phyloP scores from a whole-genome alignment of 306 rosid genomes.

The Fragaria nilgerrensis region DNA sequence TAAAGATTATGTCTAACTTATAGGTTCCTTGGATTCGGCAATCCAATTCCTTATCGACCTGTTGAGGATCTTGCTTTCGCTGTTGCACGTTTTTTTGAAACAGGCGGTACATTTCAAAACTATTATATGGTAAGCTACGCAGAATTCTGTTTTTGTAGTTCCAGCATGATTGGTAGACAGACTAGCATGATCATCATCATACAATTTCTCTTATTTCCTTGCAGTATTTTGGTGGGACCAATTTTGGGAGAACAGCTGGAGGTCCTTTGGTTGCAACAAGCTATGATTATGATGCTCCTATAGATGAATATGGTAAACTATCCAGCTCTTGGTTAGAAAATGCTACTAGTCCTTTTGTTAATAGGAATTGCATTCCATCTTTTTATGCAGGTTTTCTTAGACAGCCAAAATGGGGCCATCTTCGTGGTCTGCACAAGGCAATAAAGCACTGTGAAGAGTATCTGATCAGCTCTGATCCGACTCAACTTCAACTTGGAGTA shows the following conservation, averaged over 20 bases:
- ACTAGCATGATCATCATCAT: background rate
- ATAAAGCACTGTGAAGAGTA: slow-evolving; percentile 28
- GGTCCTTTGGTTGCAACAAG: slow-evolving; percentile 32
- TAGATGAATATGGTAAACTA: slow-evolving; percentile 32
- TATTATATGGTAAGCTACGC: slow-evolving; percentile 28
- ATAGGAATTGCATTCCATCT: background rate
- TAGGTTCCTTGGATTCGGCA: slow-evolving; percentile 29
- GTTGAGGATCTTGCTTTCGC: slow-evolving; percentile 33
- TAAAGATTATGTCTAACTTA: background rate
- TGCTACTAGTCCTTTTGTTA: background rate
- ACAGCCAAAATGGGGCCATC: slow-evolving; percentile 32
- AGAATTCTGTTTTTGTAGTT: background rate
- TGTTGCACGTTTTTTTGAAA: slow-evolving; percentile 26
- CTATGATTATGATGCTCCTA: slow-evolving; percentile 35
- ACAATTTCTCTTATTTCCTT: background rate
- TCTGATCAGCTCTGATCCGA: slow-evolving; percentile 26
- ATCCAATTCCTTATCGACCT: slow-evolving; percentile 23
- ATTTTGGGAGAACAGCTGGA: slow-evolving; percentile 29
- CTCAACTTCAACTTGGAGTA: slow-evolving; percentile 12
- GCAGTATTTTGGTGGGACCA: slow-evolving; percentile 30
- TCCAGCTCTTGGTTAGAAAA: background rate
- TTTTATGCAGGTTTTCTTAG: slow-evolving; percentile 20
- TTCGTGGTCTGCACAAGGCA: slow-evolving; percentile 21
- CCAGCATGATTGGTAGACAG: background rate
- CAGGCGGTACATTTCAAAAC: slow-evolving; percentile 23